A percentile compares a stretch with the other conserved stretches of the same genome.
Conservation (phyloP, 129 eudicot genomes). For the Solidago caesia region DNA sequence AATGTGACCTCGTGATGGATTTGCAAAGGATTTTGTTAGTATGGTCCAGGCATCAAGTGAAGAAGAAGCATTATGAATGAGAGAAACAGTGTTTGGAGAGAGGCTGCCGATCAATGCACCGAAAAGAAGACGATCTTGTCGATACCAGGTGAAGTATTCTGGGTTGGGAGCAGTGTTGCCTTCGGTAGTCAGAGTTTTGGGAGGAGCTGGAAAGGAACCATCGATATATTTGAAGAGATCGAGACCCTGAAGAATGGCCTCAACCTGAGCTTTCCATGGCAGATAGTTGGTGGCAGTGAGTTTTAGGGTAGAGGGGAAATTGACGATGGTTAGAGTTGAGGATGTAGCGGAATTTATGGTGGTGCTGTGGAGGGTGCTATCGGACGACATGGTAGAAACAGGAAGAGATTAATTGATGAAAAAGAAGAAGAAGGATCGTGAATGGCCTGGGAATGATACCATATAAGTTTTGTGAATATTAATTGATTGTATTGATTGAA, state of each 20-base stretch:
- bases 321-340: neutral
- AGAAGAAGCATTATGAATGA: neutral
- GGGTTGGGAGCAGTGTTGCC: neutral
- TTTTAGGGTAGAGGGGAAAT: neutral
- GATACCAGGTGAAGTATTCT: neutral
- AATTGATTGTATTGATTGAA: no score
- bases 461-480: no score
- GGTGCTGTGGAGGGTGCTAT: no score
- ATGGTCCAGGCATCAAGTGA: neutral
- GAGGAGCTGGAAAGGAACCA: neutral
- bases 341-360: no score
- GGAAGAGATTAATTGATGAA: no score
- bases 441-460: no score
- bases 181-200: neutral
- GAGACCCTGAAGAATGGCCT: neutral
- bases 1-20: neutral
- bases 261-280: slow-evolving; percentile 1
- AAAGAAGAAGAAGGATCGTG: no score
- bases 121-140: neutral
- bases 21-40: neutral
- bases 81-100: neutral
- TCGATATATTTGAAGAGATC: neutral
- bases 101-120: neutral
- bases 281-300: neutral
- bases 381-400: no score